phyloP scores from a whole-genome alignment of 306 rosid species.

The Vigna radiata region DNA sequence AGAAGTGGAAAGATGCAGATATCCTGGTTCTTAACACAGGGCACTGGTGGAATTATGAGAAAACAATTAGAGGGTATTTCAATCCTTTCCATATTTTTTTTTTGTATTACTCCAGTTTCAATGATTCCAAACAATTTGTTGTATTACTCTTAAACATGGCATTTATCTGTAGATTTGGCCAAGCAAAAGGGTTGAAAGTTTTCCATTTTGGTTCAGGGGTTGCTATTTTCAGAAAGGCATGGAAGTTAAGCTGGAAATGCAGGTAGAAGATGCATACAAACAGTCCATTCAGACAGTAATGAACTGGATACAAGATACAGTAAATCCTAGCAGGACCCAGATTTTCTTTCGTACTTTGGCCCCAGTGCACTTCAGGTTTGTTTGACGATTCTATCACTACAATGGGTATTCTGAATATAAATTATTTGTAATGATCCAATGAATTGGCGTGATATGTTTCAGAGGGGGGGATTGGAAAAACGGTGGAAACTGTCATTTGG shows the following conservation, averaged over 20 bases:
- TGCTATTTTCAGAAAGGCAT: slow-evolving; percentile 87
- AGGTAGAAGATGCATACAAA: slow-evolving; percentile 69
- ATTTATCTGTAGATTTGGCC: not conserved
- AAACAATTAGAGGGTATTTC: slow-evolving; percentile 84
- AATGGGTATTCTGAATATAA: not conserved
- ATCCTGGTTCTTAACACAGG: slow-evolving; percentile 84
- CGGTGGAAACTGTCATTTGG: slow-evolving; percentile 84
- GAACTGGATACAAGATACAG: slow-evolving; percentile 62
- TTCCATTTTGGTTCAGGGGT: slow-evolving; percentile 57
- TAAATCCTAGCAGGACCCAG: slow-evolving; percentile 63
- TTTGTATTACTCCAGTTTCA: not conserved
- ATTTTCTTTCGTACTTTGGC: slow-evolving; percentile 83
- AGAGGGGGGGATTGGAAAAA: slow-evolving; percentile 94
- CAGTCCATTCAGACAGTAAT: slow-evolving; percentile 71
- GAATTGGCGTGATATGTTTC: not conserved
- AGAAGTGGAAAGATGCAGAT: slow-evolving; percentile 84
- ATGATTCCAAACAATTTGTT: not conserved
- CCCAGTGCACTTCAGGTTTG: slow-evolving; percentile 90
- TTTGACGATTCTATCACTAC: slow-evolving; percentile 18
- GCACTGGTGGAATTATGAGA: slow-evolving; percentile 95
- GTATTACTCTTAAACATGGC: not conserved
- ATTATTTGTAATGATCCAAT: not conserved
- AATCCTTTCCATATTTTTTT: slow-evolving; percentile 13
- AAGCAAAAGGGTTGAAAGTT: slow-evolving; percentile 17
- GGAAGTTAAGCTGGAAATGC: slow-evolving; percentile 73